These are phyloP conservation scores for Tranzscheliella williamsii DNA, from an alignment of 1,284 basidiomycete species.

Conservation along the genomic window DNA sequence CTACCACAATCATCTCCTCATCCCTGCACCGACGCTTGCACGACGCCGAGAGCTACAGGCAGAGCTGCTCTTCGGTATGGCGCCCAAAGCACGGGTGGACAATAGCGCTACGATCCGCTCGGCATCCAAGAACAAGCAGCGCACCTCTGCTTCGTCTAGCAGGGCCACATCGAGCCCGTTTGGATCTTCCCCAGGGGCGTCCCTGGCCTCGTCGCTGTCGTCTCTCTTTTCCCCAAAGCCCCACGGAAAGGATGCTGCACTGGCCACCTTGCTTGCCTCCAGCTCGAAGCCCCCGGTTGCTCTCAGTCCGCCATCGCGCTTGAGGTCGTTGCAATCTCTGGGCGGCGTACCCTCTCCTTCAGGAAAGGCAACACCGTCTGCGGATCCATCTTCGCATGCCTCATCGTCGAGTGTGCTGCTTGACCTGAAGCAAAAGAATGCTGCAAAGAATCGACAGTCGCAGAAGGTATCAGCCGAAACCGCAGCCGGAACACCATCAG, in stretches of 20 bases:
- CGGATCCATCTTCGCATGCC: too few species aligned
- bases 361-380: too few species aligned
- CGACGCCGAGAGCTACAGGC: too few species aligned
- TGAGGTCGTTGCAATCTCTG: conserved; percentile 22
- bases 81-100: conserved; percentile 24
- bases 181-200: conserved; percentile 13
- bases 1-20: too few species aligned
- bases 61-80: too few species aligned
- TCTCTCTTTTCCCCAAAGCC: conserved; percentile 34
- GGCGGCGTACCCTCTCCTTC: too few species aligned
- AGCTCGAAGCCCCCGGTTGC: conserved; percentile 19
- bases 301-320: conserved; percentile 8
- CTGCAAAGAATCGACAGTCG: too few species aligned
- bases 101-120: conserved; percentile 28
- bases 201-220: conserved; percentile 30
- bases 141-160: conserved; percentile 5
- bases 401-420: too few species aligned
- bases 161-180: conserved; percentile 6
- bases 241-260: conserved; percentile 35
- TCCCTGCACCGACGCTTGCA: too few species aligned
- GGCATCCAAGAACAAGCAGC: conserved; percentile 29
- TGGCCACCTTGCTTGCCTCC: conserved; percentile 24
- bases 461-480: too few species aligned
- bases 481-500: too few species aligned
- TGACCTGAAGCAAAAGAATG: too few species aligned